Percentiles rank a stretch among this genome's conserved stretches.
Conservation (phyloP, 495 filamentous ascomycete species). For the Symbiotaphrina buchneri region DNA sequence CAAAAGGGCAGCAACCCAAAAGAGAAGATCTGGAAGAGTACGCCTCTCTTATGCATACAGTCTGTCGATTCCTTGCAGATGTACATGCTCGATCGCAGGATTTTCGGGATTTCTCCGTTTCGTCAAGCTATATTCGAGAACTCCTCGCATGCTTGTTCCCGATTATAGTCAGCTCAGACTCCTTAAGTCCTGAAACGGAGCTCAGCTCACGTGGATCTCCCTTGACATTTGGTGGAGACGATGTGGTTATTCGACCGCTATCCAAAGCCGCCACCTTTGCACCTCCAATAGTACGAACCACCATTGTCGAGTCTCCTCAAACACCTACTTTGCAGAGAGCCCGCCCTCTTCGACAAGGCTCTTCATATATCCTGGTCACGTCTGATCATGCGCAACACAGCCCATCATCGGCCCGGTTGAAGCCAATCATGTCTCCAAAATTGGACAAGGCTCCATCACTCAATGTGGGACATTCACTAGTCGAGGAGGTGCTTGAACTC, state of each 20-base stretch:
- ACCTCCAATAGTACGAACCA: conserved; percentile 48
- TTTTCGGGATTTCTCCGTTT: conserved; percentile 62
- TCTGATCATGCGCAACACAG: conserved; percentile 32
- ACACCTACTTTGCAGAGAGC: conserved; percentile 22
- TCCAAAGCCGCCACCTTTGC: conserved; percentile 26
- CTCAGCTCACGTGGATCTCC: conserved; percentile 54
- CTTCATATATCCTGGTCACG: conserved; percentile 75
- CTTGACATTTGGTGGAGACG: conserved; percentile 66
- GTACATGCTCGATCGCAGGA: conserved; percentile 45
- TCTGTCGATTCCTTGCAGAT: conserved; percentile 58
- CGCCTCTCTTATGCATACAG: conserved; percentile 33
- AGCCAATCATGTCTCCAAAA: conserved; percentile 32
- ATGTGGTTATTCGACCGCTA: conserved; percentile 57
- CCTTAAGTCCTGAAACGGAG: conserved; percentile 61
- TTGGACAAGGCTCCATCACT: conserved; percentile 21
- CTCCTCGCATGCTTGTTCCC: conserved; percentile 65
- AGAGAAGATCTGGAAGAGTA: conserved; percentile 1
- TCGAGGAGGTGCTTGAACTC: conserved; percentile 54
- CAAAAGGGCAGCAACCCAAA: not conserved
- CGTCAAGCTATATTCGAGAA: conserved; percentile 56
- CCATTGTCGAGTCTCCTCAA: conserved; percentile 29
- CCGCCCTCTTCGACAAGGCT: conserved; percentile 43
- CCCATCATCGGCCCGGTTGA: conserved; percentile 36
- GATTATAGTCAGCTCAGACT: conserved; percentile 61
- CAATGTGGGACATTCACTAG: conserved; percentile 38